Evolutionary conservation across 257 asterid genomes (phyloP).

Genomic region (Ilex asprella): DNA sequence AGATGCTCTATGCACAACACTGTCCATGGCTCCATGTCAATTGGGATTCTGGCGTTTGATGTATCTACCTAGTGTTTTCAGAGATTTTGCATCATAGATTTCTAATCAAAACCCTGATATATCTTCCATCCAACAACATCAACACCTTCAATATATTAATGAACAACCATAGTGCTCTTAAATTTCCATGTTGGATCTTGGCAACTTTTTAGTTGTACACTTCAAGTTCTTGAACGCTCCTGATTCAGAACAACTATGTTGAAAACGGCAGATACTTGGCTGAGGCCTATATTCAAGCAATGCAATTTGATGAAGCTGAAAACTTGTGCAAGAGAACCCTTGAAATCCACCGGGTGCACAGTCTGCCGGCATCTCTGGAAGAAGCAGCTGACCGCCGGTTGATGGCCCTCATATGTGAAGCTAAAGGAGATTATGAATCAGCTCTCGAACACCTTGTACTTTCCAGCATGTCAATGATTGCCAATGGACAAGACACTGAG

Average conservation of each 20-base stretch:
- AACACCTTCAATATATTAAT: too few relatives aligned
- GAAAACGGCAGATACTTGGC: conserved; percentile 69
- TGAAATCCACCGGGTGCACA: conserved; percentile 93
- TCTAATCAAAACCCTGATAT: too few relatives aligned
- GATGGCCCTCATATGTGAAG: conserved; percentile 97
- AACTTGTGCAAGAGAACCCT: conserved; percentile 77
- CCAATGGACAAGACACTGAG: conserved; percentile 89
- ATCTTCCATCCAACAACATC: too few relatives aligned
- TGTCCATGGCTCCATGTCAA: too few relatives aligned
- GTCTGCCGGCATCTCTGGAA: conserved; percentile 98
- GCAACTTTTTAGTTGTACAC: too few relatives aligned
- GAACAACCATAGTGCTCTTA: not conserved
- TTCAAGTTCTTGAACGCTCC: conserved; percentile 1
- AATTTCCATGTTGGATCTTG: not conserved
- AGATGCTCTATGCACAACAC: too few relatives aligned
- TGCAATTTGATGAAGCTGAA: conserved; percentile 97
- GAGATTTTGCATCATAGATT: too few relatives aligned
- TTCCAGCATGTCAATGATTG: conserved; percentile 98
- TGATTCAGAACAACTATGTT: conserved; percentile 6
- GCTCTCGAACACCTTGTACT: conserved; percentile 98
- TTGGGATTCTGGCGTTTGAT: too few relatives aligned
- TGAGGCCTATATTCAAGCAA: conserved; percentile 96
- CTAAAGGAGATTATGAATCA: conserved; percentile 85
- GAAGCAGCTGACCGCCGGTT: conserved; percentile 98
- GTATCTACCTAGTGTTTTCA: too few relatives aligned